Evolutionary conservation across 1,284 basidiomycete species (phyloP), one percentile per base, ranked within the genome.

Genomic region (Ustanciosporium gigantosporum): DNA sequence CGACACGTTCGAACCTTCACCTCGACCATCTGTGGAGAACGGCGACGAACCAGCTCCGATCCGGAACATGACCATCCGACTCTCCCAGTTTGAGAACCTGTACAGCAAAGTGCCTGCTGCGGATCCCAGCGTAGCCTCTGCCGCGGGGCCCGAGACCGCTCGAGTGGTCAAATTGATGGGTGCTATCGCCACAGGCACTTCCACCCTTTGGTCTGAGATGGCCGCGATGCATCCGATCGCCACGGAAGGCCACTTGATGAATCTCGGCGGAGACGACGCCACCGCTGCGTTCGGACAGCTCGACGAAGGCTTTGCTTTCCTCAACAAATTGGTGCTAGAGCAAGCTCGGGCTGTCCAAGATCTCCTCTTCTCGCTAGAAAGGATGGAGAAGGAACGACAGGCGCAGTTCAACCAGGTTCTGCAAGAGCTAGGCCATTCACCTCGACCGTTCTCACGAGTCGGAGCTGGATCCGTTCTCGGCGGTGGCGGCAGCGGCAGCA

Each of bases 331-430:
- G 31, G 52, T 56, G n/a, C 52, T 56, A 3, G 59, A 62, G 27
- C 59, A 62, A 16, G 59, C 59, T 2, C 52, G 59, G 14, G 59
- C 59, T 19, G 44, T 62, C 16, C 59, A 62, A 24, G 59, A 62
- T 36, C 16, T 62, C 20, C 52, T 62, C 8, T 62, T 62, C 48
- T 41, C 56, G 0, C 52, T 62, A 3, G 59, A 62, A 8, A 42
- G 59, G 19, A 56, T 52, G 1, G 59, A 62, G 31, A 62, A 64
- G 46, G 60, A 58, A 41, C 44, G 60, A n/a, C 60, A 64, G 27
- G 38, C 41, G 14, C 59, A 62, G 17, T 56, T 56, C 59, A 62
- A 62, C 23, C 47, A 51, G 31, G 52, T 50, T 5, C 41, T 62
- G 19, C 44, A 50, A 5, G 59, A 62, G 14, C 38, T 62, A 44